A percentile compares a stretch with the other conserved stretches of the same genome.
Evolutionary conservation across 2,329 filamentous ascomycete species (phyloP).

Genomic region (Diaporthe eres): DNA sequence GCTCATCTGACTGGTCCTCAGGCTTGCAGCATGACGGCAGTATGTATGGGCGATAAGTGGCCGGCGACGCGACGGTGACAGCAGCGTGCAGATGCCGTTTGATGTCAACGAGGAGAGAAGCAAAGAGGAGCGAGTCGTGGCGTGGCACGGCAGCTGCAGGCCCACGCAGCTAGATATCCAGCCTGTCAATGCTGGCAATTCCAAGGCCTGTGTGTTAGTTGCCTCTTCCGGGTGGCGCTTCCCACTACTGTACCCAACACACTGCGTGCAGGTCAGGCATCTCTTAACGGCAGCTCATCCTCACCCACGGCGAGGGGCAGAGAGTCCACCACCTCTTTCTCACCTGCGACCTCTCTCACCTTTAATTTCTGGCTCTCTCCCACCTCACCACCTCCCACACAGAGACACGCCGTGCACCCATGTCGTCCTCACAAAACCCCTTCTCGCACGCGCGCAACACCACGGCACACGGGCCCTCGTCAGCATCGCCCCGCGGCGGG

Average conservation of each 20-base stretch:
- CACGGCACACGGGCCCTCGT: slow-evolving; percentile 44
- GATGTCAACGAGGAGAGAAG: background rate
- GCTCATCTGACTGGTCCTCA: background rate
- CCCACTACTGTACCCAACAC: background rate
- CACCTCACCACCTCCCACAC: background rate
- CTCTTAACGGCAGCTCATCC: background rate
- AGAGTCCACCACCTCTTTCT: background rate
- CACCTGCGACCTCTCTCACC: background rate
- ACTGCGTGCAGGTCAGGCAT: background rate
- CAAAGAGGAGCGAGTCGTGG: slow-evolving; percentile 35
- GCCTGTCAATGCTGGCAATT: background rate
- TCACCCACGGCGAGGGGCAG: background rate
- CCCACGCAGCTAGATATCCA: slow-evolving; percentile 30
- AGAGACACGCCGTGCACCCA: background rate
- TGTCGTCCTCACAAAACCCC: slow-evolving; percentile 36
- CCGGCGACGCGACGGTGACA: background rate
- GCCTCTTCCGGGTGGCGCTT: slow-evolving; percentile 21
- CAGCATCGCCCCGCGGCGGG: slow-evolving; percentile 40
- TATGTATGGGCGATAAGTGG: background rate
- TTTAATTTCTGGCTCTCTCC: background rate
- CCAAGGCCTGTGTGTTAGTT: slow-evolving; percentile 26
- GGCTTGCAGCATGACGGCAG: background rate
- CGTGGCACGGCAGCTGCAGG: slow-evolving; percentile 37
- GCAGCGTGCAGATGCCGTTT: slow-evolving; percentile 18
- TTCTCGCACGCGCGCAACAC: slow-evolving; percentile 36